Base-by-base conservation (phyloP, 306 rosid genomes). In the Vicia faba region DNA sequence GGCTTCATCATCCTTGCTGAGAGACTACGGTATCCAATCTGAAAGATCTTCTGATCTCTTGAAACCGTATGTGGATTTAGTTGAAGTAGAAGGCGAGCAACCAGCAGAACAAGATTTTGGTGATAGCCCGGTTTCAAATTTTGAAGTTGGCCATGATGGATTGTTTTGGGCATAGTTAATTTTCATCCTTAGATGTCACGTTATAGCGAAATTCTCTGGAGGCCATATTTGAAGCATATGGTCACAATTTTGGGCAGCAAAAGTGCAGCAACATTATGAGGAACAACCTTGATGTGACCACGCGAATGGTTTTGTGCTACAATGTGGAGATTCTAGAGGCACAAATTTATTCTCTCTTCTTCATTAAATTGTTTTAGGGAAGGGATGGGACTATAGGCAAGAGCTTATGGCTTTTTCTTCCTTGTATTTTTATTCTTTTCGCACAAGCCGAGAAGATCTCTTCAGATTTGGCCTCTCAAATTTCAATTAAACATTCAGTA, bases 31-130 rank as follows among this genome's bases (percentile, higher is more conserved):
- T 14, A 93, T 93, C 77, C 96, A 93, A 20, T 79, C 84, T 1
- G 97, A 88, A 80, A 86, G 99, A 82, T 89, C 97, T 57, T 78
- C 91, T 0, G 95, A 88, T 82, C 85, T 93, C 44, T 72, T 20
- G 73, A 81, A 88, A n/a, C 96, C 99, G 3, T 93, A 85, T 4
- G 74, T 72, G 44, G 96, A 90, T 76, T 60, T 79, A 33, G 26
- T 1, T 9, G 87, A 81, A 73, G 89, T 7, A 14, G 87, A 81
- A 73, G 84, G 71, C 25, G 76, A 71, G 56, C 84, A 70, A 80
- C 68, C 75, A 23, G 33, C 66, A 11, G 86, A 78, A 54, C 78
- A 68, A 36, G 89, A 79, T 8, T 71, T 29, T 8, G 88, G 90
- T 13, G 90, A 88, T 62, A 77, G 81, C 70, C 95, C 96, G 0